Base-by-base conservation (phyloP, 805 yeast genomes). In the Lipomyces yamadae region DNA sequence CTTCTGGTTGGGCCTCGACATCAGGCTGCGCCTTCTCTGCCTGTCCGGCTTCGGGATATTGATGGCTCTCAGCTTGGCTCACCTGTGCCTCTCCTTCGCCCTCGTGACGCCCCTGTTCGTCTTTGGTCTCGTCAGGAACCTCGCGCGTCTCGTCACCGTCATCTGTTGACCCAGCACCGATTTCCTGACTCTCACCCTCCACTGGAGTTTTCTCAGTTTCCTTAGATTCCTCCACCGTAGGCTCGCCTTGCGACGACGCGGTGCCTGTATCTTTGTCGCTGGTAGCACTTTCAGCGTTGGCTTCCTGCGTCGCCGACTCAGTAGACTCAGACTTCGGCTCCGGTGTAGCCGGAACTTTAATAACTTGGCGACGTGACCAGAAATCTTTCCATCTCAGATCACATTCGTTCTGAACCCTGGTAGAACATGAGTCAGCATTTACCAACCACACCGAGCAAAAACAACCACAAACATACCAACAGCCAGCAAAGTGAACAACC, bases 401-500 rank as follows among this genome's bases (percentile, higher is more conserved):
- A 55, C 71, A 68, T 11, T 59, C 64, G 18, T 29, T 32, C 6
- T 68, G 59, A 35, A 68, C 71, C 55, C 55, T 52, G 13, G 24
- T 24, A 30, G 24, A 29, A 6, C 18, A 34, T 8, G 8, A n/a
- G 48, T 42, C 48, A 42, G 48, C n/a, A 42, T 24, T 24, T 53
- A 53, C n/a, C n/a, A 53, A 53, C 24, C 56, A 53, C 18, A n/a
- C 4, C n/a, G 15, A n/a, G 7, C n/a, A 6, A 30, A 53, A 4
- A 13, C 18, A 15, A 52, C 10, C 7, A 8, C 8, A 8, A 4
- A 52, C 55, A 29, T 52, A 52, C 72, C 72, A 69, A 56, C 72
- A 70, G 13, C 72, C 72, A 10, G 72, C 72, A 37, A 70, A 66
- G 60, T 70, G 72, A 29, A 70, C 70, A 15, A 63, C 68, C 58